phyloP scores from a whole-genome alignment of 208 protist species.

The Novymonas esmeraldas region DNA sequence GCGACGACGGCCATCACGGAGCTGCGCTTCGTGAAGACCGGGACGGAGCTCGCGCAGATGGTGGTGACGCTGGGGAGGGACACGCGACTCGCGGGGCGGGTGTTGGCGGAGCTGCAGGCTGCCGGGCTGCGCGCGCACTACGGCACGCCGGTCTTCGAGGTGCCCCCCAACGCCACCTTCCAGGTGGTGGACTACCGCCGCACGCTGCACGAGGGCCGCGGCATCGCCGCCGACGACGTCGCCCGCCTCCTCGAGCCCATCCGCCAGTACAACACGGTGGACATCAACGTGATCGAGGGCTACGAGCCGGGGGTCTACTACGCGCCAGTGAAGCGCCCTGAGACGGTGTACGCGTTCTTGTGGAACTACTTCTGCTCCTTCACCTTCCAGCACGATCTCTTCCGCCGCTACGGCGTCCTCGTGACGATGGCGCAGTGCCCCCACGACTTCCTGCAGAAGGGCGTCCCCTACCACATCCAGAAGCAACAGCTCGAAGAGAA shows the following conservation, averaged over 20 bases:
- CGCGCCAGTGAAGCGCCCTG: slow-evolving; percentile 72
- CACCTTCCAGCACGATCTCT: slow-evolving; percentile 67
- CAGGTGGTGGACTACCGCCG: slow-evolving; percentile 72
- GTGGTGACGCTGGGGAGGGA: slow-evolving; percentile 77
- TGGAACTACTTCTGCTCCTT: slow-evolving; percentile 83
- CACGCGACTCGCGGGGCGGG: slow-evolving; percentile 41
- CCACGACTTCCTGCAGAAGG: slow-evolving; percentile 74
- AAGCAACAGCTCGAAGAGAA: slow-evolving; percentile 49
- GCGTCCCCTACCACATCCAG: slow-evolving; percentile 56
- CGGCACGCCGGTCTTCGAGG: slow-evolving; percentile 42
- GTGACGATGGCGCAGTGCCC: slow-evolving; percentile 81
- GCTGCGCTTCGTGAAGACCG: slow-evolving; percentile 82
- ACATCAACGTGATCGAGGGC: slow-evolving; percentile 77
- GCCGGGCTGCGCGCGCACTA: slow-evolving; percentile 65
- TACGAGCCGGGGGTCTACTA: slow-evolving; percentile 84
- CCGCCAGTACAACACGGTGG: slow-evolving; percentile 38
- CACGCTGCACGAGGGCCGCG: slow-evolving; percentile 45
- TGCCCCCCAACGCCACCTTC: slow-evolving; percentile 81
- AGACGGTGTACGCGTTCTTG: slow-evolving; percentile 75
- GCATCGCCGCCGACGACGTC: slow-evolving; percentile 72
- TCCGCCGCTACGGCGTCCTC: slow-evolving; percentile 73
- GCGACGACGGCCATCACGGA: slow-evolving; percentile 75
- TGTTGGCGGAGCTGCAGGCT: slow-evolving; percentile 59
- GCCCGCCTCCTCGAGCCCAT: slow-evolving; percentile 58
- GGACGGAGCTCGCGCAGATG: slow-evolving; percentile 69